phyloP scores from a whole-genome alignment of 2,329 filamentous ascomycete species.

The Madurella mycetomatis region DNA sequence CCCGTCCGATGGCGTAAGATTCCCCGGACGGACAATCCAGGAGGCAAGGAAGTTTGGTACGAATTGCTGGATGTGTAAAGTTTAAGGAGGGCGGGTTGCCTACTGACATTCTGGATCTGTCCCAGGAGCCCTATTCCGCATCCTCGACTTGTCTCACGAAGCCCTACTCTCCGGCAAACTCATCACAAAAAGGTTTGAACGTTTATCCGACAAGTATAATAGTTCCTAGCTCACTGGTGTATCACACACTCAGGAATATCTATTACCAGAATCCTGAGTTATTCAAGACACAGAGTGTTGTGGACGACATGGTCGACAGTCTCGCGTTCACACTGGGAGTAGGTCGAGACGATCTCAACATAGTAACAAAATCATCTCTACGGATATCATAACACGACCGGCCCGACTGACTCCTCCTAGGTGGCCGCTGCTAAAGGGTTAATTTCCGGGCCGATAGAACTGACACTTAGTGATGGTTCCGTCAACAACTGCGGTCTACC shows the following conservation, averaged over 20 bases:
- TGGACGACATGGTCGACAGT: constrained; percentile 70
- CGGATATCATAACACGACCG: background rate
- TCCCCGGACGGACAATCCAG: constrained; percentile 44
- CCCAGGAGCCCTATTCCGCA: constrained; percentile 52
- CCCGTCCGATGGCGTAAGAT: constrained; percentile 26
- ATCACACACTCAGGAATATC: constrained; percentile 57
- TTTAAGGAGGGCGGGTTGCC: background rate
- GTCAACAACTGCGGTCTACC: constrained; percentile 27
- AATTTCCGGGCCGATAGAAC: constrained; percentile 53
- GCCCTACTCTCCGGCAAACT: constrained; percentile 51
- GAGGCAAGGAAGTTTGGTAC: constrained; percentile 52
- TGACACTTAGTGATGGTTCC: constrained; percentile 32
- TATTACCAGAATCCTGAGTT: constrained; percentile 73
- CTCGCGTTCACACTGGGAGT: constrained; percentile 66
- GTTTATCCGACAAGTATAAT: background rate
- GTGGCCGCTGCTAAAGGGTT: constrained; percentile 71
- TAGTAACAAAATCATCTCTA: constrained; percentile 46
- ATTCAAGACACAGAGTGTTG: constrained; percentile 63
- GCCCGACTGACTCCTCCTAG: constrained; percentile 35
- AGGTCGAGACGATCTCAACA: constrained; percentile 61
- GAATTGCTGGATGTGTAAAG: constrained; percentile 6
- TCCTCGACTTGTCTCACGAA: constrained; percentile 57
- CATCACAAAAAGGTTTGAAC: constrained; percentile 57
- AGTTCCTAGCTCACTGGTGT: background rate
- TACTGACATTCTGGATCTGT: background rate